Conservation (phyloP, 306 rosid genomes). For the Sindora glabra region DNA sequence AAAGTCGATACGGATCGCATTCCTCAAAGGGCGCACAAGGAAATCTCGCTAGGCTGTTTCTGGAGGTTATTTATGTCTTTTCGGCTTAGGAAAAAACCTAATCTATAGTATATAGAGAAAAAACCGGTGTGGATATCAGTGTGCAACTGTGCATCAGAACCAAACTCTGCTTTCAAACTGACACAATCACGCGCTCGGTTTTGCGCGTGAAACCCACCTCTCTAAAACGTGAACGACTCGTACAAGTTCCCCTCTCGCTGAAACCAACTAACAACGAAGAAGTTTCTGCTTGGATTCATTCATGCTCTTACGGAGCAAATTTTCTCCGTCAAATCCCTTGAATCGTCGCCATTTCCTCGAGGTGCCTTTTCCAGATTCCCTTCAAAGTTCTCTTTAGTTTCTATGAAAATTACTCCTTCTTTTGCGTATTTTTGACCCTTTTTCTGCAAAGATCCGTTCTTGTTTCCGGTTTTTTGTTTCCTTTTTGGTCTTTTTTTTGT, state of each 20-base stretch:
- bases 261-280: conserved; percentile 42
- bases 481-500: neutral
- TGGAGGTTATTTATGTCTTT: neutral
- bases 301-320: conserved; percentile 26
- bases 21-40: too few relatives aligned
- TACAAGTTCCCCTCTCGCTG: conserved; percentile 13
- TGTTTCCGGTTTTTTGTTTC: conserved; percentile 14
- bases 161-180: conserved; percentile 18
- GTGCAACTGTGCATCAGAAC: conserved; percentile 3
- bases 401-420: neutral
- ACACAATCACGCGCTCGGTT: neutral
- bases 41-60: too few relatives aligned
- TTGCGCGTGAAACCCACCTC: conserved; percentile 15
- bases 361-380: conserved; percentile 26
- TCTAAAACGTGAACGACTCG: conserved; percentile 40
- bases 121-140: neutral
- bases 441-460: conserved; percentile 47
- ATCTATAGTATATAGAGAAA: neutral
- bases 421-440: conserved; percentile 2
- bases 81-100: too few relatives aligned
- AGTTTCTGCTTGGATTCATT: conserved; percentile 37
- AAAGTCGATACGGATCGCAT: too few relatives aligned
- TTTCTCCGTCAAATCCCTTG: conserved; percentile 44
- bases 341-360: conserved; percentile 30
- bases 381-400: conserved; percentile 2